Base-by-base conservation (phyloP, 176 grass and related monocot genomes). In the Lolium multiflorum region DNA sequence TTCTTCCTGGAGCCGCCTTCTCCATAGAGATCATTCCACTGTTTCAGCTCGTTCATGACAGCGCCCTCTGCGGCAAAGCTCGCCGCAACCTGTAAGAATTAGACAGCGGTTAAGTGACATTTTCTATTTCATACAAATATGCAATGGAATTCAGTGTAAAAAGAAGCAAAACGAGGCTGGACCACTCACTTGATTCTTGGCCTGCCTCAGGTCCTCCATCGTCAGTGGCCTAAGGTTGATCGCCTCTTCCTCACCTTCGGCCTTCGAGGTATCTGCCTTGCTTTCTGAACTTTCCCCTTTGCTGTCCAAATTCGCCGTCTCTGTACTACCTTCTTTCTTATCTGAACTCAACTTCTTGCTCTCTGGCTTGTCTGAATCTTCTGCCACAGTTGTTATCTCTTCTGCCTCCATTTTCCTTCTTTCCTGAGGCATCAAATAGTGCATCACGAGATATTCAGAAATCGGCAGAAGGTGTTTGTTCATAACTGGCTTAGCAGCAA, bases 1-100 rank as follows among this genome's bases (percentile, higher is more conserved):
- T 89, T 99, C 72, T 99, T 99, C 82, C 97, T 91, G 46, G 97
- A 96, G 65, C 97, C 97, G 0, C 94, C 97, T 77, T 99, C 94
- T 6, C 97, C 97, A 0, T 79, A 96, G 37, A 92, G 85, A 16
- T 96, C 90, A 57, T 99, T 99, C 97, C 97, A 99, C 62, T 99
- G 90, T 88, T 91, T 99, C 48, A 99, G 89, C 75, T 99, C 97
- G 60, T 82, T 94, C 94, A 99, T 99, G 11, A 93, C 88, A 3
- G 88, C 91, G 49, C 92, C 92, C 84, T 99, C 97, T 0, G 85
- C 17, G 0, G 90, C 92, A 87, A 99, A 99, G 91, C 97, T 99
- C 9, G 94, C 92, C 7, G 97, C 81, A 35, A 99, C 92, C 97
- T 99, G 84, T 64, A 84, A 63, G 3, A 35, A 35, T 3, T 35